phyloP scores from a whole-genome alignment of 257 asterid species.

The Echites panduratus region DNA sequence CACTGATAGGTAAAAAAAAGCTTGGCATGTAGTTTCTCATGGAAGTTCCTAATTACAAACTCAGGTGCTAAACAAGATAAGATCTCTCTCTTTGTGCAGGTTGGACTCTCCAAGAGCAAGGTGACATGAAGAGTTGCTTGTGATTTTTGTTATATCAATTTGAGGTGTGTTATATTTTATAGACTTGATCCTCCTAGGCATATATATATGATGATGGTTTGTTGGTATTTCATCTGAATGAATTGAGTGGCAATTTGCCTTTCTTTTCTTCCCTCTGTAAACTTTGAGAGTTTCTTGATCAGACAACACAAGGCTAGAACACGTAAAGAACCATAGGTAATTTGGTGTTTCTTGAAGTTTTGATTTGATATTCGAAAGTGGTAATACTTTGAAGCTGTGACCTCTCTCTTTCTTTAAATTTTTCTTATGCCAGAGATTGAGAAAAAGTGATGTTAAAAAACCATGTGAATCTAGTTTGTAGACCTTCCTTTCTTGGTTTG shows the following conservation, averaged over 20 bases:
- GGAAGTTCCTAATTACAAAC: background rate
- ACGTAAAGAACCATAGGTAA: slow-evolving; percentile 8
- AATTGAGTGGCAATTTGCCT: slow-evolving; percentile 19
- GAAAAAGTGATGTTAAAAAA: background rate
- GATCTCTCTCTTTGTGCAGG: slow-evolving; percentile 26
- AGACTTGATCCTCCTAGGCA: slow-evolving; percentile 9
- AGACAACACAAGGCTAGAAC: background rate
- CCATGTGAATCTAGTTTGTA: background rate
- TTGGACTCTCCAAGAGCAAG: slow-evolving; percentile 32
- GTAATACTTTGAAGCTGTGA: background rate
- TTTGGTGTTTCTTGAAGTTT: background rate
- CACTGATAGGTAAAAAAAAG: slow-evolving; percentile 24
- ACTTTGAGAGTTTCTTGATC: slow-evolving; percentile 15
- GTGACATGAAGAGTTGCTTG: slow-evolving; percentile 32
- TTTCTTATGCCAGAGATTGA: background rate
- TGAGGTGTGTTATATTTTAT: slow-evolving; percentile 38
- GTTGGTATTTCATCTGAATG: slow-evolving; percentile 20
- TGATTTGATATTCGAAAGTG: slow-evolving; percentile 7
- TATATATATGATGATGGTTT: slow-evolving; percentile 22
- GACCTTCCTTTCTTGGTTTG: background rate
- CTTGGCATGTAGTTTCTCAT: background rate
- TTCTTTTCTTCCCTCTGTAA: slow-evolving; percentile 8
- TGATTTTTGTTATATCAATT: slow-evolving; percentile 32
- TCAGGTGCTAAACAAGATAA: background rate
- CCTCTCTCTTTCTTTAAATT: background rate